Conservation (phyloP, 1,139 yeast species). For the Lizanozyma gosingica region DNA sequence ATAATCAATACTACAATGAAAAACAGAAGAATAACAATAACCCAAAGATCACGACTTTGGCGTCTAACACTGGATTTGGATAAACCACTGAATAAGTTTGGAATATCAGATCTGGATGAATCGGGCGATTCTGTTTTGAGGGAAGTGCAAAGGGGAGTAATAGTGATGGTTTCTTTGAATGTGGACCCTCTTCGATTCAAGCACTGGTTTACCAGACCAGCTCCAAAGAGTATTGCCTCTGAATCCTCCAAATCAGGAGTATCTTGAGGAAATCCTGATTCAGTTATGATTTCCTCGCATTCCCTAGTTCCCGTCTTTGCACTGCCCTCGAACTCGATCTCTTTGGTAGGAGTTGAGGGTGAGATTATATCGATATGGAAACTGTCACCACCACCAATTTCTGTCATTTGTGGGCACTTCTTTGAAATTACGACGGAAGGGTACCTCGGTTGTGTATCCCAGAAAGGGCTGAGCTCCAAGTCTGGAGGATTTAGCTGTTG, state of each 20-base stretch:
- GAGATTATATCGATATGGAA: no score
- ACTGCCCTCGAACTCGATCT: no score
- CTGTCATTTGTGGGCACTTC: no score
- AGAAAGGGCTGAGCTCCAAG: not conserved
- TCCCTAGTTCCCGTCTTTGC: no score
- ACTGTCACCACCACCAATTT: no score
- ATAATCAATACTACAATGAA: not conserved
- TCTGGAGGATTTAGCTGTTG: no score
- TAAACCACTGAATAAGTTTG: not conserved
- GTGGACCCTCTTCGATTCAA: not conserved
- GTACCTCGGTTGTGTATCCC: not conserved
- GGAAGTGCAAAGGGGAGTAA: not conserved
- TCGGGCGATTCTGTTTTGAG: not conserved
- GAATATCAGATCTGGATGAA: not conserved
- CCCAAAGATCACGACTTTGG: not conserved
- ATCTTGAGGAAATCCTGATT: not conserved
- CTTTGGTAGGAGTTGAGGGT: no score
- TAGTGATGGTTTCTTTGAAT: not conserved
- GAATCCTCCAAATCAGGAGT: not conserved
- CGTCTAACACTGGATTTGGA: not conserved
- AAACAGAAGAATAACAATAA: not conserved
- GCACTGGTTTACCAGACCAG: not conserved
- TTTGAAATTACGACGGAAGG: not conserved
- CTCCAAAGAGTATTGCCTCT: not conserved
- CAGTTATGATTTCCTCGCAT: no score